Conservation (phyloP, 192 early-diverging fungal genomes). For the Spizellomyces punctatus region DNA sequence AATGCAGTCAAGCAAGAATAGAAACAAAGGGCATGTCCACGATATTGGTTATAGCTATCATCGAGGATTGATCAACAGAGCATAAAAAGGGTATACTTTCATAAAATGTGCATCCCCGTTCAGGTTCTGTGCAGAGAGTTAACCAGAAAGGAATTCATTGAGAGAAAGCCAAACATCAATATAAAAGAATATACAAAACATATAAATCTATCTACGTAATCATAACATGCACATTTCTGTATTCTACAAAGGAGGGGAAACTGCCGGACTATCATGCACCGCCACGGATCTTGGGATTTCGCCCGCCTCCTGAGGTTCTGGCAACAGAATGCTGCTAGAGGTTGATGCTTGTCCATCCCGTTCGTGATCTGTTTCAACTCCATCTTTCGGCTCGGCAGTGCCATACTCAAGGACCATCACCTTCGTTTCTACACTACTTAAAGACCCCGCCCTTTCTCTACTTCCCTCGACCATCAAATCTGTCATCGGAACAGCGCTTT, state of each 20-base stretch:
- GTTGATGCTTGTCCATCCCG: too few species aligned
- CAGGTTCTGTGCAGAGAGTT: background rate
- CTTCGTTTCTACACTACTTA: background rate
- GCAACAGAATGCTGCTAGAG: too few species aligned
- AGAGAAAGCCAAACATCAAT: background rate
- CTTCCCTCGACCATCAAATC: background rate
- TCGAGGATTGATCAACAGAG: background rate
- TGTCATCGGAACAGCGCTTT: background rate
- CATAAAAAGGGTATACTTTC: background rate
- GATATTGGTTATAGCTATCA: too few species aligned
- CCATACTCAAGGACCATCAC: background rate
- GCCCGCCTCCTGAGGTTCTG: too few species aligned
- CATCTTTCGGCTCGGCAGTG: too few species aligned
- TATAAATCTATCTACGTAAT: too few species aligned
- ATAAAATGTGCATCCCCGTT: background rate
- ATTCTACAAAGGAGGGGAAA: too few species aligned
- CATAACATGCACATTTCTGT: too few species aligned
- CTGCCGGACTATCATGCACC: too few species aligned
- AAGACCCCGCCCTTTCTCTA: background rate
- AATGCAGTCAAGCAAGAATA: background rate
- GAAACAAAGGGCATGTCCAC: too few species aligned
- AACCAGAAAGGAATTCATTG: background rate
- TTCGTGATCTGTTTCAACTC: too few species aligned
- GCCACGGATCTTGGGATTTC: too few species aligned
- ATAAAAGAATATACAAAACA: background rate